Evolutionary conservation across 2,329 filamentous ascomycete species (phyloP).

Genomic region (Cladophialophora psammophila): DNA sequence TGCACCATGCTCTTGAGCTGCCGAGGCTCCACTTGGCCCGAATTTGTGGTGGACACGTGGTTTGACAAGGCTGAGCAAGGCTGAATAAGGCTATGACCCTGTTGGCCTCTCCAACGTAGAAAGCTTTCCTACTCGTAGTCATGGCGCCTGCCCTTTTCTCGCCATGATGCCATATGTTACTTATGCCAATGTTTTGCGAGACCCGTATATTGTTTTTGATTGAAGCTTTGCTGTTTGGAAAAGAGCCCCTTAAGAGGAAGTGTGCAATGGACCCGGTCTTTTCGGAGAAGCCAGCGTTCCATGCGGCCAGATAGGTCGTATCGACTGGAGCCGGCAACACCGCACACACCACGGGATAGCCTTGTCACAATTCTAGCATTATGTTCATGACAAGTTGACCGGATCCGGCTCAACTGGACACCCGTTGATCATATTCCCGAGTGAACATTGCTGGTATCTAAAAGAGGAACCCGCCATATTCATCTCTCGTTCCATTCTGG

Average conservation of each 20-base stretch:
- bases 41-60: too few species aligned
- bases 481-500: background rate
- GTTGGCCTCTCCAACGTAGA: too few species aligned
- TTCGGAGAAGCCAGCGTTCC: background rate
- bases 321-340: background rate
- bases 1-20: constrained; percentile 1
- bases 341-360: background rate
- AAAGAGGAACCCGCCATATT: background rate
- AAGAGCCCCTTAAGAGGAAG: background rate
- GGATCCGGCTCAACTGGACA: background rate
- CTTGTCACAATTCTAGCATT: background rate
- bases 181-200: too few species aligned
- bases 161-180: too few species aligned
- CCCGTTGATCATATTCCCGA: background rate
- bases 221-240: too few species aligned
- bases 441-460: background rate
- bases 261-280: background rate
- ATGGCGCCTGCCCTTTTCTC: too few species aligned
- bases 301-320: background rate
- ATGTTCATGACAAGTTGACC: background rate
- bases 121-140: too few species aligned
- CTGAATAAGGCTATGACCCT: too few species aligned
- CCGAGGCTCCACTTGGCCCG: background rate
- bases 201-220: too few species aligned
- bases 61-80: too few species aligned